Base-by-base conservation (phyloP, 2,329 filamentous ascomycete genomes). In the Aureobasidium subglaciale region DNA sequence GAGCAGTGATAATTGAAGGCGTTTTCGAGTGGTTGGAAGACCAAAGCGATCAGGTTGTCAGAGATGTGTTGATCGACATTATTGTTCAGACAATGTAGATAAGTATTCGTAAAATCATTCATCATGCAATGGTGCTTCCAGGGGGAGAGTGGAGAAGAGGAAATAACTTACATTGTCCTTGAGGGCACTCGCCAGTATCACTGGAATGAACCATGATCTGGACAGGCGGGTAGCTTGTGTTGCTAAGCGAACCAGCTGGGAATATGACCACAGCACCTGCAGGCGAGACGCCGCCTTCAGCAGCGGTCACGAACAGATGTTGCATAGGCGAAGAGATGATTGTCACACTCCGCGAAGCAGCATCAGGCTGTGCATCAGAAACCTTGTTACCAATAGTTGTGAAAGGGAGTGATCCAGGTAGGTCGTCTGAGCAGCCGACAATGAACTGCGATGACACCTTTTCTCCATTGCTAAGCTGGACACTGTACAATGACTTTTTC, bases 21-120 rank as follows among this genome's bases (percentile, higher is more conserved):
- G 58, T 42, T n/a, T 34, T 59, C n/a, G 52, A 40, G 37, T 53
- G 59, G 43, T 55, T 55, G 43, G 59, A 56, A 64, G 59, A 41
- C 57, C 49, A 41, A 54, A 56, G 69, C 71, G 76, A 83, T 95
- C 90, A 95, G 90, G 76, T 85, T 89, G 85, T 92, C 85, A 92
- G 87, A 90, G 83, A 81, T 52, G 48, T 52, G 48, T 81, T 78
- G 30, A 43, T 70, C 78, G 80, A 93, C 90, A 84, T 95, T 91
- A 80, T 72, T 76, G 75, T 87, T 95, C 92, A 91, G 92, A 88
- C 90, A 97, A 97, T 96, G 92, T 97, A 96, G 92, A 96, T 97
- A 97, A 97, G 91, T 91, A 89, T 93, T 95, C 80, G 73, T 78
- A 78, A 74, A 57, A 72, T 74, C 81, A 74, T 73, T 96, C 91